A percentile compares a stretch with the other conserved stretches of the same genome.
phyloP scores from a whole-genome alignment of 768 basidiomycete species.

The Lanmaoa rubissima region DNA sequence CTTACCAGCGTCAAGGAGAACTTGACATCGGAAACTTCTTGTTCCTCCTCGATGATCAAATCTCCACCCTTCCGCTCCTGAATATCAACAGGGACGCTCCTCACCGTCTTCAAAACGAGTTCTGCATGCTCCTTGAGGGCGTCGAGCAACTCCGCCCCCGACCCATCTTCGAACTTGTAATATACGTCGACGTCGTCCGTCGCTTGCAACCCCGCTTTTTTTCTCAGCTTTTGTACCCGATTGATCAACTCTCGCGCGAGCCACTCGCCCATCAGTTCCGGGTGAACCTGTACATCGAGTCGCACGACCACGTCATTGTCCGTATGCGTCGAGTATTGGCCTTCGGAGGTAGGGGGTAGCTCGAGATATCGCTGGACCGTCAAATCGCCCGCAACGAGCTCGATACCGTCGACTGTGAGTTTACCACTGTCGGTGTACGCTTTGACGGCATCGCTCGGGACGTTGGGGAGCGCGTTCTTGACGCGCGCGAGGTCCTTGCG shows the following conservation, averaged over 20 bases:
- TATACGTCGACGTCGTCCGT: constrained; percentile 92
- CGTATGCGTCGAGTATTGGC: constrained; percentile 77
- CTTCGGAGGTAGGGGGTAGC: constrained; percentile 55
- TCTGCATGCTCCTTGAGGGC: constrained; percentile 69
- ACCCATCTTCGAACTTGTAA: constrained; percentile 73
- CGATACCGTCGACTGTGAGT: constrained; percentile 84
- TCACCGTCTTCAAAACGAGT: constrained; percentile 69
- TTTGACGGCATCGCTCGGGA: constrained; percentile 83
- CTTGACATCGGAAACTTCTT: constrained; percentile 78
- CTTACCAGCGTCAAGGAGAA: constrained; percentile 68
- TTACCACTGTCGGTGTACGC: constrained; percentile 70
- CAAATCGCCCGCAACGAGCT: constrained; percentile 87
- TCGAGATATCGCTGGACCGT: constrained; percentile 90
- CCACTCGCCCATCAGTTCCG: constrained; percentile 85
- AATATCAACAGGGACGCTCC: constrained; percentile 64
- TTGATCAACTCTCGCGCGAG: constrained; percentile 87
- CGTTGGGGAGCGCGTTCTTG: constrained; percentile 77
- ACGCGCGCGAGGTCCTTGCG: constrained; percentile 90
- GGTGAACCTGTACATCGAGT: constrained; percentile 84
- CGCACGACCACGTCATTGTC: constrained; percentile 95
- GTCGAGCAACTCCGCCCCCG: constrained; percentile 58
- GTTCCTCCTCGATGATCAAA: constrained; percentile 80
- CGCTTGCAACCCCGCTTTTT: constrained; percentile 92
- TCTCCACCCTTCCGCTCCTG: constrained; percentile 48
- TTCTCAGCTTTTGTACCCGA: constrained; percentile 91